Percentiles rank a stretch among this genome's conserved stretches.
Conservation (phyloP, 768 basidiomycete genomes). For the Collybia sp. region DNA sequence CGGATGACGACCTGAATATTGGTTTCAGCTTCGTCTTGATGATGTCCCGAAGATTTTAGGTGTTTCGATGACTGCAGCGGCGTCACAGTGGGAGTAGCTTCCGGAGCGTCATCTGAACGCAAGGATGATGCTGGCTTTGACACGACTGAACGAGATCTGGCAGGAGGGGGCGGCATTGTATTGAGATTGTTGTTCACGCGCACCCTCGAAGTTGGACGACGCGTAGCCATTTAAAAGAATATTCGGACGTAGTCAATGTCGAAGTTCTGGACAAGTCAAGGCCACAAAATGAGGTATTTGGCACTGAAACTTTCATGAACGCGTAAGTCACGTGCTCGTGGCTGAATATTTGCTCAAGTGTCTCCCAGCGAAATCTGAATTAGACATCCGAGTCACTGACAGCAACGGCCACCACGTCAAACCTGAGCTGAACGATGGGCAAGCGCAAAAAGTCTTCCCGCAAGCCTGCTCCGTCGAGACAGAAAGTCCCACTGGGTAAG, state of each 20-base stretch:
- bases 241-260: not conserved
- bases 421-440: constrained; percentile 50
- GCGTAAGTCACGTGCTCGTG: constrained; percentile 28
- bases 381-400: not conserved
- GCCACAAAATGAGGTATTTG: no score
- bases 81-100: not conserved
- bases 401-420: constrained; percentile 3
- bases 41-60: constrained; percentile 17
- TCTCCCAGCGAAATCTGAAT: no score
- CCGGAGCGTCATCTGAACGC: constrained; percentile 18
- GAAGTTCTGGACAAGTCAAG: no score
- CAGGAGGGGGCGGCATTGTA: constrained; percentile 26
- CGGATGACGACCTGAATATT: constrained; percentile 95
- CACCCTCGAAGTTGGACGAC: constrained; percentile 51
- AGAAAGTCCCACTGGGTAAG: constrained; percentile 71
- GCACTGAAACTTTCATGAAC: constrained; percentile 11
- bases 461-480: constrained; percentile 66
- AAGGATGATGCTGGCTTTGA: constrained; percentile 34
- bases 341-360: no score
- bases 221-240: constrained; percentile 49
- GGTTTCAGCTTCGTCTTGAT: constrained; percentile 51
- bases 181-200: constrained; percentile 25
- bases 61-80: constrained; percentile 7
- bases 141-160: constrained; percentile 44
- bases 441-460: constrained; percentile 89